Base-by-base conservation (phyloP, 2,329 filamentous ascomycete genomes). In the Trichophyton simii region DNA sequence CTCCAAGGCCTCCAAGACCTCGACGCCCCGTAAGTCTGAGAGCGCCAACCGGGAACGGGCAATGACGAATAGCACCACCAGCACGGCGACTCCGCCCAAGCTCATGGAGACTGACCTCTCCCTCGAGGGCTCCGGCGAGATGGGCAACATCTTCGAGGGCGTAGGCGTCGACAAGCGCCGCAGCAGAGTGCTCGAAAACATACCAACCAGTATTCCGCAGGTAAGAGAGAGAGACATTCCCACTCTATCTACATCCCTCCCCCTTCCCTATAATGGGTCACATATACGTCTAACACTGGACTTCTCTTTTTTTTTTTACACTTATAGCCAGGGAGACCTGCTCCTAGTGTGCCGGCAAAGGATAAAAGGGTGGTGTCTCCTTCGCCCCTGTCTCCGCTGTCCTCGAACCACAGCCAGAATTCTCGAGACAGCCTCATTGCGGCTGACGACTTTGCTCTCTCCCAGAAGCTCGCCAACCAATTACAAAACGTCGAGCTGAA, bases 141-240 rank as follows among this genome's bases (percentile, higher is more conserved):
- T 82, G 63, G 77, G 76, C 7, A 77, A 78, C 66, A 79, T 83
- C 75, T 82, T 83, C 68, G 76, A 77, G 46, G 71, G 72, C 61
- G 68, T 79, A 60, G 76, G 73, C 31, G 74, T 73, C 63, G 68
- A 67, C 57, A 68, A 71, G 64, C 72, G 66, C 65, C 62, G 50
- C n/a, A 54, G 50, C 50, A 54, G 65, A 66, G 48, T 58, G 66
- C 42, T 62, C 15, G 60, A 60, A 1, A 60, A 70, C 62, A 67
- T 68, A 42, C 34, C 34, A 13, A 64, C 68, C 31, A 66, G 42
- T 18, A 13, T 22, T 4, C 22, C 67, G 60, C 60, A 61, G 36
- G 61, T 58, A 52, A 57, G 54, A 59, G 46, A 55, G 31, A 34
- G 6, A 34, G 5, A 11, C 11, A 8, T 6, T 36, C 11, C 3